Percentiles rank a stretch among this genome's conserved stretches.
Evolutionary conservation across 345 rosid genomes (phyloP).

Genomic region (Citrus unshiu): DNA sequence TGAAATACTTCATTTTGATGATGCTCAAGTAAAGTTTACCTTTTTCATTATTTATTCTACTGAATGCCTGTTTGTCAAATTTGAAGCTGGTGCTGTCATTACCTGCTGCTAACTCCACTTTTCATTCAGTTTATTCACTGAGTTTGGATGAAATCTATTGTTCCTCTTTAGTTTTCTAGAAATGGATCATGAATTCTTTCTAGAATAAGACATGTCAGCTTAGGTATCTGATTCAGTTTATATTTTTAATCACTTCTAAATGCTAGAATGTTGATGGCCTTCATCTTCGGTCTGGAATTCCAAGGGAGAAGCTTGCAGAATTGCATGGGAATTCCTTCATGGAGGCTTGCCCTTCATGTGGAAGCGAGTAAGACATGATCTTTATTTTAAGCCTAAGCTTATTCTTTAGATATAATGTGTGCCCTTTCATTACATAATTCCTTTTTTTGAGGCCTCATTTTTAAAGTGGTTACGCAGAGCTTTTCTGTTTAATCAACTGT

Average conservation of each 20-base stretch:
- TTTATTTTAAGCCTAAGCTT: not conserved
- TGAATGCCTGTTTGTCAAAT: not conserved
- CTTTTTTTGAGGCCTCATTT: not conserved
- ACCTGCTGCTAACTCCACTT: not conserved
- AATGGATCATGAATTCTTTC: not conserved
- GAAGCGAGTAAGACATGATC: conserved; percentile 61
- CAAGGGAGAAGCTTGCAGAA: conserved; percentile 94
- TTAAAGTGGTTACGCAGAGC: not conserved
- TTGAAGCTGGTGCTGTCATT: not conserved
- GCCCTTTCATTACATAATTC: not conserved
- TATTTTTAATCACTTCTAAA: conserved; percentile 1
- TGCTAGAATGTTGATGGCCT: conserved; percentile 90
- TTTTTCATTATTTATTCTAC: not conserved
- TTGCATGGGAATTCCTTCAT: conserved; percentile 93
- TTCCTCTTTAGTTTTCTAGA: not conserved
- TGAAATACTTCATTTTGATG: not conserved
- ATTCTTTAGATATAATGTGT: not conserved
- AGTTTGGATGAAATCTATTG: not conserved
- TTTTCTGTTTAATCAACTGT: not conserved
- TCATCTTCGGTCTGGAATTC: conserved; percentile 98
- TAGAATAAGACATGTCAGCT: not conserved
- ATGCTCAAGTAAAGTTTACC: not conserved
- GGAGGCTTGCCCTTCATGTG: conserved; percentile 87
- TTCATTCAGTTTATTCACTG: not conserved
- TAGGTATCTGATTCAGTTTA: not conserved